A percentile compares a stretch with the other conserved stretches of the same genome.
phyloP scores from a whole-genome alignment of 192 early-diverging fungal genomes.

The Coemansia sp. region DNA sequence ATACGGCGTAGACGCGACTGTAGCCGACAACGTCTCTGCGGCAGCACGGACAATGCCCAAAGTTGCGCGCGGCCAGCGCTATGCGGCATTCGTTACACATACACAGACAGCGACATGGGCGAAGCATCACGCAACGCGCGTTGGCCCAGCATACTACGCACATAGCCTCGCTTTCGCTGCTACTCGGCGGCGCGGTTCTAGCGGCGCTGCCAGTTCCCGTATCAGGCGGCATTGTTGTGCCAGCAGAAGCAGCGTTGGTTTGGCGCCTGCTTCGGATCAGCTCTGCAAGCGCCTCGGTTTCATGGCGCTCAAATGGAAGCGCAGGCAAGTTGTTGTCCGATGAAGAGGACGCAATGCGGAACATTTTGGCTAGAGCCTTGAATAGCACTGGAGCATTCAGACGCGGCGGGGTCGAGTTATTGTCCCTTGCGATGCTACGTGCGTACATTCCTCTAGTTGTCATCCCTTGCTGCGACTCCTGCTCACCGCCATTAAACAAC shows the following conservation, averaged over 20 bases:
- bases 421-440: constrained; percentile 9
- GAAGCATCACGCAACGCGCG: constrained; percentile 49
- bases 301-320: constrained; percentile 30
- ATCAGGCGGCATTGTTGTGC: not conserved
- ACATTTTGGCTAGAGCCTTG: not conserved
- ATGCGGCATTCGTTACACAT: constrained; percentile 52
- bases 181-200: not conserved
- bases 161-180: constrained; percentile 8
- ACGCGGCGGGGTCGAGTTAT: not conserved
- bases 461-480: not conserved
- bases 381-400: not conserved
- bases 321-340: constrained; percentile 3
- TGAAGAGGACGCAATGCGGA: not conserved
- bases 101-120: constrained; percentile 52
- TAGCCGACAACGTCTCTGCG: constrained; percentile 42
- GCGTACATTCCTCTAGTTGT: constrained; percentile 46
- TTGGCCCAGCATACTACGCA: constrained; percentile 52
- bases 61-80: constrained; percentile 41
- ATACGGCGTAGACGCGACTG: constrained; percentile 54
- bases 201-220: not conserved
- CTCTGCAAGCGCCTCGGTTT: constrained; percentile 34
- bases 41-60: constrained; percentile 57
- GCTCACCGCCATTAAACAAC: constrained; percentile 13
- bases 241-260: not conserved
- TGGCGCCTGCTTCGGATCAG: constrained; percentile 49